phyloP scores from a whole-genome alignment of 2,329 filamentous ascomycete species.

The Pestalotiopsis sp. region DNA sequence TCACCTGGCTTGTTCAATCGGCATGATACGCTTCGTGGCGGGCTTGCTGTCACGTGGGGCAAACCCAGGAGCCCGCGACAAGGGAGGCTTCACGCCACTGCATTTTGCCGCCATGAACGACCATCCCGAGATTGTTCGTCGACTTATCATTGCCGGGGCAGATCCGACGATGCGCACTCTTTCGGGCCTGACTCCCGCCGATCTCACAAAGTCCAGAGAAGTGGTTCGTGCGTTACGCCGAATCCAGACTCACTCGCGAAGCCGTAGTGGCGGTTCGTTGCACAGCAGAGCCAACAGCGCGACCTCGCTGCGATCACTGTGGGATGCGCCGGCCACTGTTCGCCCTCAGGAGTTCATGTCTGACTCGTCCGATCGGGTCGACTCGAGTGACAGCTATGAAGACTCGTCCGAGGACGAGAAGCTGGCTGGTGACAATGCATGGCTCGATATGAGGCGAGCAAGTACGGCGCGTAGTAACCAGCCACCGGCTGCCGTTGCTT shows the following conservation, averaged over 20 bases:
- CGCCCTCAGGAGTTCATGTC: constrained; percentile 41
- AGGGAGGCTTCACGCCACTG: constrained; percentile 79
- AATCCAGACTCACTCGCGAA: constrained; percentile 64
- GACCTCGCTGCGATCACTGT: constrained; percentile 67
- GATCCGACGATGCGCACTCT: constrained; percentile 71
- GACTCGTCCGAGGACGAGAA: constrained; percentile 37
- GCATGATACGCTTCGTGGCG: constrained; percentile 74
- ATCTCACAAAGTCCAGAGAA: constrained; percentile 68
- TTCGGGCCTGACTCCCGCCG: constrained; percentile 70
- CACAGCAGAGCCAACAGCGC: constrained; percentile 68
- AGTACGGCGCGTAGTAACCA: constrained; percentile 22
- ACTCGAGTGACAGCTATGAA: constrained; percentile 36
- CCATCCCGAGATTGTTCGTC: constrained; percentile 74
- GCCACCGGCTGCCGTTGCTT: constrained; percentile 24
- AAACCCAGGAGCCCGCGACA: constrained; percentile 73
- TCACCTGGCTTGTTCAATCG: constrained; percentile 76
- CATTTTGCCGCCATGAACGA: constrained; percentile 80
- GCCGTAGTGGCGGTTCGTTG: constrained; percentile 65
- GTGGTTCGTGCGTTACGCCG: constrained; percentile 66
- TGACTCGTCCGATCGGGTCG: constrained; percentile 43
- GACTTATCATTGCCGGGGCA: constrained; percentile 73
- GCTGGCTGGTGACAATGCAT: constrained; percentile 40
- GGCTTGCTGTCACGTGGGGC: constrained; percentile 79
- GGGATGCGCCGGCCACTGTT: constrained; percentile 55
- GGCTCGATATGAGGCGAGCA: constrained; percentile 39